A percentile compares a stretch with the other conserved stretches of the same genome.
These are phyloP conservation scores for Dryadomyces sulphureus DNA, from an alignment of 2,329 filamentous ascomycete genomes.

Conservation along the genomic window DNA sequence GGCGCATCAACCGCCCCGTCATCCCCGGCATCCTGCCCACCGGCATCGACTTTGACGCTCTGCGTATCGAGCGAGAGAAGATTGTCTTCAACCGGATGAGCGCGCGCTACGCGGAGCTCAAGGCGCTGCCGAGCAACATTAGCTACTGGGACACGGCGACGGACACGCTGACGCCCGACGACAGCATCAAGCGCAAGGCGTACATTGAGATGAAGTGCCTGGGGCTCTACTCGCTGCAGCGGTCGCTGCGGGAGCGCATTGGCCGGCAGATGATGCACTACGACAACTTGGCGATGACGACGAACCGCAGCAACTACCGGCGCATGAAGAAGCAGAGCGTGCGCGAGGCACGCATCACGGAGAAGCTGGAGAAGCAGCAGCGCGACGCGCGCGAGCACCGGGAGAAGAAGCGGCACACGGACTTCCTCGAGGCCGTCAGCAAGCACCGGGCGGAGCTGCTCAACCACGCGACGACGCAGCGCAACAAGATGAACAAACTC, in stretches of 20 bases:
- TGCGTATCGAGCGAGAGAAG: constrained; percentile 75
- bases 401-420: constrained; percentile 93
- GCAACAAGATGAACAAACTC: constrained; percentile 67
- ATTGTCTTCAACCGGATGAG: constrained; percentile 83
- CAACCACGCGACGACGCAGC: constrained; percentile 50
- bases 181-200: constrained; percentile 72
- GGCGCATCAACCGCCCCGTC: constrained; percentile 60
- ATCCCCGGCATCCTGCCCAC: constrained; percentile 81
- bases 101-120: constrained; percentile 71
- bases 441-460: constrained; percentile 68
- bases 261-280: constrained; percentile 88
- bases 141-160: constrained; percentile 74
- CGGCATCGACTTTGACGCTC: constrained; percentile 73
- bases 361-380: constrained; percentile 98
- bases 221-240: constrained; percentile 76
- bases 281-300: constrained; percentile 93
- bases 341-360: constrained; percentile 88
- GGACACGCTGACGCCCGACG: constrained; percentile 53
- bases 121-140: constrained; percentile 69
- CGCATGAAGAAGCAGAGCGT: constrained; percentile 96
- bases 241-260: constrained; percentile 70
- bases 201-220: constrained; percentile 93
- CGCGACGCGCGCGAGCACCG: constrained; percentile 88
- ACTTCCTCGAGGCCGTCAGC: constrained; percentile 78
- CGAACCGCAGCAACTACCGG: constrained; percentile 79